These are phyloP conservation scores for Malassezia equina DNA, from an alignment of 1,284 basidiomycete genomes.

Conservation along the genomic window DNA sequence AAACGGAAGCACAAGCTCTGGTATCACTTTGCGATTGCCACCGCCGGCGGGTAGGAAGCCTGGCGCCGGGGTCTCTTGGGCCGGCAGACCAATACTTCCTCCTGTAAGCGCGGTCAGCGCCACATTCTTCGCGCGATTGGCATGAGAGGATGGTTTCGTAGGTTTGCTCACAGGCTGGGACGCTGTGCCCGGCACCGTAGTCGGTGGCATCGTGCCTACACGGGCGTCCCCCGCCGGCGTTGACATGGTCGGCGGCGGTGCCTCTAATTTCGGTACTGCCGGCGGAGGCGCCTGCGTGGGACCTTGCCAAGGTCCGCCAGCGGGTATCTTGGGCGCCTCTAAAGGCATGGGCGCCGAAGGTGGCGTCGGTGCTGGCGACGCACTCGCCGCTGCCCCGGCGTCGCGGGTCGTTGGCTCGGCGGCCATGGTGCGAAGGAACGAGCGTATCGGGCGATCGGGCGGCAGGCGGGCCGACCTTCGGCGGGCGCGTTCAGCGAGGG, in stretches of 20 bases:
- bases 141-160: conserved; percentile 6
- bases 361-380: too few species aligned
- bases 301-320: background rate
- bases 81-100: conserved; percentile 26
- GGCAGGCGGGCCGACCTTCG: background rate
- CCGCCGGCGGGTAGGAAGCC: conserved; percentile 27
- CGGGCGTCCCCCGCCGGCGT: background rate
- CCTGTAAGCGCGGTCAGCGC: conserved; percentile 16
- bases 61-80: conserved; percentile 10
- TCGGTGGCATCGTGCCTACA: background rate
- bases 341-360: too few species aligned
- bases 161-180: background rate
- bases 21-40: conserved; percentile 27
- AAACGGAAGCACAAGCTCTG: conserved; percentile 34
- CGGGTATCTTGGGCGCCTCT: background rate
- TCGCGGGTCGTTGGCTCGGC: background rate
- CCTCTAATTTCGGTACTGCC: background rate
- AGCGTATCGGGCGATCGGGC: background rate
- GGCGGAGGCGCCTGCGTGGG: background rate
- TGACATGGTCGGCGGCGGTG: background rate
- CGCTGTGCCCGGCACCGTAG: background rate
- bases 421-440: conserved; percentile 1
- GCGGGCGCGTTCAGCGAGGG: background rate
- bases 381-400: background rate
- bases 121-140: conserved; percentile 9